Evolutionary conservation across 2,329 filamentous ascomycete genomes (phyloP).

Genomic region (Thermothelomyces thermophilus): DNA sequence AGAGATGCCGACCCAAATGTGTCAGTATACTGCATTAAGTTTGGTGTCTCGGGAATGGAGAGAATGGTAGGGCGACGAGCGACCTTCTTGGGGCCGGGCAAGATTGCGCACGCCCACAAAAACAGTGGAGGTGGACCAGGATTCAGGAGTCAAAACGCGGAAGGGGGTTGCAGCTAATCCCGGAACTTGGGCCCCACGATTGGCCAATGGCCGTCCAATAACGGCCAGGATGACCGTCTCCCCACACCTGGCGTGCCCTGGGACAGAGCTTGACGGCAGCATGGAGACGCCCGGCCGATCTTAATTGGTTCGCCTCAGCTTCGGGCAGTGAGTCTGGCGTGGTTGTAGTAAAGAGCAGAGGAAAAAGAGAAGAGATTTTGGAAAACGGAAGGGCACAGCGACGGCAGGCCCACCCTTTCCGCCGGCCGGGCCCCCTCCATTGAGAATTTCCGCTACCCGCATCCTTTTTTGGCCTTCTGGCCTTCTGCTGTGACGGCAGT

Average conservation of each 20-base stretch:
- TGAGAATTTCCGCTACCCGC: no score
- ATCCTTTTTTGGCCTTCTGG: no score
- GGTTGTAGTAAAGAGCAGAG: constrained; percentile 7
- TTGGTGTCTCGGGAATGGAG: constrained; percentile 21
- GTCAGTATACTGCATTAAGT: constrained; percentile 10
- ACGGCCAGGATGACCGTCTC: constrained; percentile 11
- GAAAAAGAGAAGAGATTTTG: constrained; percentile 21
- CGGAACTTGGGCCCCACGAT: constrained; percentile 18
- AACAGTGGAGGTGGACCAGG: constrained; percentile 19
- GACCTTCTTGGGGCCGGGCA: constrained; percentile 6
- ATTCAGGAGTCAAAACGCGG: constrained; percentile 14
- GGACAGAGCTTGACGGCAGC: background rate
- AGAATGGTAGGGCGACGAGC: constrained; percentile 5
- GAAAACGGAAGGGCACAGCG: constrained; percentile 12
- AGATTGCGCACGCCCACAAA: constrained; percentile 17
- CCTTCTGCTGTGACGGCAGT: no score
- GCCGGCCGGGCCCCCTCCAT: background rate
- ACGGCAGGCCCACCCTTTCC: background rate
- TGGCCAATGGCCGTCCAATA: constrained; percentile 15
- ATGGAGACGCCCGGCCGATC: background rate
- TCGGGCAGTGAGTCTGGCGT: constrained; percentile 10
- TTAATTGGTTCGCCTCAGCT: constrained; percentile 16
- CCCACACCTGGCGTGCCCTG: constrained; percentile 13
- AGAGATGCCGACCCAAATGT: background rate
- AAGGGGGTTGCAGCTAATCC: constrained; percentile 18